Percentiles rank a stretch among this genome's conserved stretches.
These are phyloP conservation scores for Backusella psychrophila DNA, from an alignment of 192 early-diverging fungal genomes.

Conservation along the genomic window DNA sequence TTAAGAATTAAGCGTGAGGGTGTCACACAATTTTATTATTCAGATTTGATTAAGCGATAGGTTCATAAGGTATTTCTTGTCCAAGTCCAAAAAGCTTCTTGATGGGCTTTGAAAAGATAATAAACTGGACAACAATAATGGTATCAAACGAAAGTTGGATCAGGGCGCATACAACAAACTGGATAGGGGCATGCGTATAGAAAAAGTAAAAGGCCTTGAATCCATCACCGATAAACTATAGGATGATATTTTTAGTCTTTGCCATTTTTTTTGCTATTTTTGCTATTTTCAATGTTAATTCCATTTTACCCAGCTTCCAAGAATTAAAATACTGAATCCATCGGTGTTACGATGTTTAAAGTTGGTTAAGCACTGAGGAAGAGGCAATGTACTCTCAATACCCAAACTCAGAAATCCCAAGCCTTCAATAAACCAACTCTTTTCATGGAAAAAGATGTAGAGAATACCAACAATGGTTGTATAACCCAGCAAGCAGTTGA, in stretches of 20 bases:
- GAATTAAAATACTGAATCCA: constrained; percentile 45
- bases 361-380: constrained; percentile 54
- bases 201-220: constrained; percentile 61
- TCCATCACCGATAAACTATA: constrained; percentile 53
- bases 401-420: constrained; percentile 45
- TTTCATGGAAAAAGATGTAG: constrained; percentile 26
- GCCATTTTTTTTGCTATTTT: too few relatives aligned
- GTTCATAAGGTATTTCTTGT: constrained; percentile 5
- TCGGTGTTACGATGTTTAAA: constrained; percentile 40
- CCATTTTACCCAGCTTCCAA: constrained; percentile 35
- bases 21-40: background rate
- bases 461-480: constrained; percentile 18
- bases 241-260: background rate
- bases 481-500: constrained; percentile 31
- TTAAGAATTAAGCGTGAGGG: background rate
- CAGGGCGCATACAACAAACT: constrained; percentile 54
- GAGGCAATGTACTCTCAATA: constrained; percentile 57
- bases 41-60: constrained; percentile 3
- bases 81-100: background rate
- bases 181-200: constrained; percentile 43
- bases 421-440: constrained; percentile 32
- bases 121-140: constrained; percentile 47
- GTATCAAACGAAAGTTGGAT: constrained; percentile 53
- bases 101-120: constrained; percentile 43
- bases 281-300: background rate